These are phyloP conservation scores for Aurantiochytrium sp. DNA, from an alignment of 108 stramenopile genomes.

Conservation along the genomic window DNA sequence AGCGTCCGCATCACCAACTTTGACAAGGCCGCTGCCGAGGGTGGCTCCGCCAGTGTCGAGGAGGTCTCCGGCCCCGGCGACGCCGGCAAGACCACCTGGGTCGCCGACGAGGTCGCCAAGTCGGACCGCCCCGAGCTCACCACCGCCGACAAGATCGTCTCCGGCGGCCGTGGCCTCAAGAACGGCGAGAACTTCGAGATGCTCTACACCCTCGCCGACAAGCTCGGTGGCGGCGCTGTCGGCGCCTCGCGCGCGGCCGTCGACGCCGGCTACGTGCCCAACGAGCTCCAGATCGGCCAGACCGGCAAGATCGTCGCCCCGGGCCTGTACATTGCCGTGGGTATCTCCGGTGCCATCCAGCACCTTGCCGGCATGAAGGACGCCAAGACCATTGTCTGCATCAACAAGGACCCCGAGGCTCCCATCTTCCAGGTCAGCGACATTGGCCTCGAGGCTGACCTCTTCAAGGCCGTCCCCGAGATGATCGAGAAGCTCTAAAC, in stretches of 20 bases:
- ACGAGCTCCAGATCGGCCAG: conserved; percentile 98
- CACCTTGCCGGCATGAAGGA: conserved; percentile 99
- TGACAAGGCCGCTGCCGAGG: conserved; percentile 77
- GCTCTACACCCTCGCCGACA: conserved; percentile 87
- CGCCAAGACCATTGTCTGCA: conserved; percentile 94
- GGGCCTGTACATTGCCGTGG: conserved; percentile 84
- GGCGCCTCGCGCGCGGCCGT: conserved; percentile 72
- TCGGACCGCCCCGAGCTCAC: conserved; percentile 89
- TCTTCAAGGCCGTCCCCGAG: conserved; percentile 94
- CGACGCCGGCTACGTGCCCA: conserved; percentile 94
- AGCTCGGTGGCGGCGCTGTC: conserved; percentile 73
- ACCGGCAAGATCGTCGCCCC: conserved; percentile 97
- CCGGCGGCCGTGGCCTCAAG: conserved; percentile 95
- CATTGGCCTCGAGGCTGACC: conserved; percentile 87
- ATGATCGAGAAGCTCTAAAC: conserved; percentile 73
- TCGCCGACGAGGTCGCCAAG: conserved; percentile 54
- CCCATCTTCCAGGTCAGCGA: conserved; percentile 98
- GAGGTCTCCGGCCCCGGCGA: conserved; percentile 42
- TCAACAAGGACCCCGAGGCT: conserved; percentile 97
- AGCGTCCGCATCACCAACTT: conserved; percentile 87
- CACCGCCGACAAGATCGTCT: conserved; percentile 77
- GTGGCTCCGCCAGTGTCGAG: conserved; percentile 54
- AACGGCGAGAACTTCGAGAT: conserved; percentile 86
- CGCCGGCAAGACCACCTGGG: conserved; percentile 34
- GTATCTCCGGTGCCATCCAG: conserved; percentile 99